Evolutionary conservation across 495 filamentous ascomycete species (phyloP), one percentile per base, ranked within the genome.

Genomic region (Talaromyces ruber): DNA sequence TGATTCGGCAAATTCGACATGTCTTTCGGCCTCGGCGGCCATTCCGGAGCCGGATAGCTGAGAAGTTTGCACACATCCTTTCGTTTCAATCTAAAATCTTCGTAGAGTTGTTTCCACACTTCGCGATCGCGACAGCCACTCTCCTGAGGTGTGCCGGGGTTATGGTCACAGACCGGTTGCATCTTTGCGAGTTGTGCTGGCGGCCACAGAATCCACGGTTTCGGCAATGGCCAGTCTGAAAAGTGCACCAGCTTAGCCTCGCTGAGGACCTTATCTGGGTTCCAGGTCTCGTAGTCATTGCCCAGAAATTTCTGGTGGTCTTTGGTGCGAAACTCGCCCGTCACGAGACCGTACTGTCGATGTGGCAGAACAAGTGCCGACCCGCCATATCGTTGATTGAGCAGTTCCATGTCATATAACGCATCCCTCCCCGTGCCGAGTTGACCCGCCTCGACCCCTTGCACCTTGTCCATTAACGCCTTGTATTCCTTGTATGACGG

Each of bases 201-300:
- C 22, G 84, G 75, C 79, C 81, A 86, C 71, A 81, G 79, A 21
- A 89, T 71, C 89, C 89, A 92, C 0, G 89, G 89, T 70, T 93
- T 93, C 3, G 89, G 88, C 47, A 91, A 64, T 4, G 90, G 90
- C 84, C 86, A 89, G 67, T 94, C 91, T 3, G 82, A 87, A 67
- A 96, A 93, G 72, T 92, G 91, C 0, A 94, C 80, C 14, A 91
- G 81, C 65, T 88, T 92, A 9, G 87, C 88, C 68, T 92, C 85
- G 22, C 79, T 74, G 32, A 85, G 72, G 29, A 82, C 81, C 50
- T 71, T 77, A 12, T 85, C 78, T 0, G 90, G 81, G 70, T 93
- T 84, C 89, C 91, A 96, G 21, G 67, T 71, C 64, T 87, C 84
- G 3, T 76, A 68, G n/a, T 79, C 76, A 43, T 78, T 83, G 5